phyloP scores from a whole-genome alignment of 208 protist genomes.

The Lotmaria passim region DNA sequence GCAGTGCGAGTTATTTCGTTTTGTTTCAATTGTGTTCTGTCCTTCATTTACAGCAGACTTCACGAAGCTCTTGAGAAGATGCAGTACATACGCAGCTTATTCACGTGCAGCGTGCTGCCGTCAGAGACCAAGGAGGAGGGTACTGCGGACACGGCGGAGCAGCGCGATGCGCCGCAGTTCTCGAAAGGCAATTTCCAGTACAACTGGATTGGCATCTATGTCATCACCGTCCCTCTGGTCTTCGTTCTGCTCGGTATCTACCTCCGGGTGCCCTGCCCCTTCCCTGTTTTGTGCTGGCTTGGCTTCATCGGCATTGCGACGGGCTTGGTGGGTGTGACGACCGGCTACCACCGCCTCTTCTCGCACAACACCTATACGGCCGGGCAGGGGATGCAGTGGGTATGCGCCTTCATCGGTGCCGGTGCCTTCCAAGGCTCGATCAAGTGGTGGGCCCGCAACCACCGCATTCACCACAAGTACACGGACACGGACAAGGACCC shows the following conservation, averaged over 20 bases:
- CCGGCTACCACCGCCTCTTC: conserved; percentile 89
- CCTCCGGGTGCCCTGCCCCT: conserved; percentile 32
- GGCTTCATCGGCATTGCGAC: conserved; percentile 61
- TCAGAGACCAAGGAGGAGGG: conserved; percentile 12
- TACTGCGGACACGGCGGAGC: conserved; percentile 26
- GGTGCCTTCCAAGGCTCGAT: conserved; percentile 89
- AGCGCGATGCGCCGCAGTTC: conserved; percentile 44
- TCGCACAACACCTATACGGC: conserved; percentile 79
- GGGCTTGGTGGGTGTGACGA: conserved; percentile 85
- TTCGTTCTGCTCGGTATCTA: conserved; percentile 32
- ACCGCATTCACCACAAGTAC: conserved; percentile 90
- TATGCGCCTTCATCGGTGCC: conserved; percentile 71
- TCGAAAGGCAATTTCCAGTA: conserved; percentile 51
- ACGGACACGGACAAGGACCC: conserved; percentile 89
- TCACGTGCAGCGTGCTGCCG: conserved; percentile 29
- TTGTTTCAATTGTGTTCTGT: no score
- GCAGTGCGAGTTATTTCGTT: no score
- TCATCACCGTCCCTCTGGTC: conserved; percentile 32
- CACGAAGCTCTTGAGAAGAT: no score
- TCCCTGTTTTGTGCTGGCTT: conserved; percentile 26
- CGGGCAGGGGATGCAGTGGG: conserved; percentile 52
- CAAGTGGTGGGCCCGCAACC: conserved; percentile 89
- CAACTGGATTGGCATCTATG: conserved; percentile 53
- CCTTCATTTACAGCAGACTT: no score
- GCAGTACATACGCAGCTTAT: conserved; percentile 12